Conservation (phyloP, 2,329 filamentous ascomycete genomes). For the Amphichorda felina region DNA sequence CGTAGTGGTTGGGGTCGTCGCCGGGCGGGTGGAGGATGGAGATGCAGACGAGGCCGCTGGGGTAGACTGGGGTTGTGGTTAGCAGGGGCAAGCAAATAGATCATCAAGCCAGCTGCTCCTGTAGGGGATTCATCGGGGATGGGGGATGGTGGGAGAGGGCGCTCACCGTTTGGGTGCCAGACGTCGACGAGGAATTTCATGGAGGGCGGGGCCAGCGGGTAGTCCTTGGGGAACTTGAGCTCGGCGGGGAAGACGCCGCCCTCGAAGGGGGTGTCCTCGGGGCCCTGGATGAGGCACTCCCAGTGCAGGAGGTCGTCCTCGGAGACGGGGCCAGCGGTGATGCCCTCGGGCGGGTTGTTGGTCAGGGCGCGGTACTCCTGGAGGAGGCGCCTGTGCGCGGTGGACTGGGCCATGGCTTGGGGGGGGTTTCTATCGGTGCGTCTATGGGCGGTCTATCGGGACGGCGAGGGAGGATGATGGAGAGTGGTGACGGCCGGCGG, state of each 20-base stretch:
- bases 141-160: not conserved
- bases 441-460: no score
- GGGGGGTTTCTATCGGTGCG: no score
- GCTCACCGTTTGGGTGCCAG: constrained; percentile 88
- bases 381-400: constrained; percentile 70
- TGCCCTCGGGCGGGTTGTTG: constrained; percentile 92
- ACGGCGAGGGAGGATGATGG: no score
- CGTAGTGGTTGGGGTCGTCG: constrained; percentile 97
- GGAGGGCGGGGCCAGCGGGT: constrained; percentile 87
- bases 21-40: constrained; percentile 95
- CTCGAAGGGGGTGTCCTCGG: constrained; percentile 91
- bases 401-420: constrained; percentile 41
- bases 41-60: constrained; percentile 87
- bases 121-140: no score
- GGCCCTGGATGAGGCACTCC: constrained; percentile 93
- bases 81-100: no score
- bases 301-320: constrained; percentile 95
- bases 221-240: constrained; percentile 90
- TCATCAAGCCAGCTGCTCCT: no score
- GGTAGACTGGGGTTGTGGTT: constrained; percentile 61
- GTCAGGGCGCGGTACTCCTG: constrained; percentile 93
- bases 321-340: constrained; percentile 82
- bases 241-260: constrained; percentile 92
- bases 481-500: not conserved
- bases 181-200: constrained; percentile 94